Conservation (phyloP, 2,329 filamentous ascomycete genomes). For the Colletotrichum sp. region DNA sequence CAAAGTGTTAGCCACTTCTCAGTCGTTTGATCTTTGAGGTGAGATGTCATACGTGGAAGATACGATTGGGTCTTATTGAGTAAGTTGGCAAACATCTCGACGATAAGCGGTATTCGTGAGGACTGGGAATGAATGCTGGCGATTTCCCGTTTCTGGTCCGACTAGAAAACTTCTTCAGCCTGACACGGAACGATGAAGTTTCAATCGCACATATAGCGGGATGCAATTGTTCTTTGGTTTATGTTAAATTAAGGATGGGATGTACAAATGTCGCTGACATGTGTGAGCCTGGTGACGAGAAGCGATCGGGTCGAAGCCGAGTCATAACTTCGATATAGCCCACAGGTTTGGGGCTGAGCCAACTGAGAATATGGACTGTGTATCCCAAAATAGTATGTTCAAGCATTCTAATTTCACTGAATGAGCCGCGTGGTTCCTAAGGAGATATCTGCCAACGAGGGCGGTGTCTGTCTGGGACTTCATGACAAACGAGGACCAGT, state of each 20-base stretch:
- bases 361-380: not conserved
- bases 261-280: not conserved
- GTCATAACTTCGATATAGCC: not conserved
- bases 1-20: not conserved
- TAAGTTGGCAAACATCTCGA: not conserved
- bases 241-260: not conserved
- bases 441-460: no score
- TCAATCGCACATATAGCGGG: not conserved
- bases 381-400: no score
- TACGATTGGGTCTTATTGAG: not conserved
- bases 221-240: not conserved
- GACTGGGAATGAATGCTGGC: not conserved
- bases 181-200: not conserved
- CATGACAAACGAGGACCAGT: not conserved
- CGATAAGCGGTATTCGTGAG: not conserved
- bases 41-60: not conserved
- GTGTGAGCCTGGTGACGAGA: not conserved
- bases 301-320: not conserved
- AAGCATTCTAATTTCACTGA: no score
- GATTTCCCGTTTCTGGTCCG: not conserved
- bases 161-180: not conserved
- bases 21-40: not conserved
- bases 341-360: not conserved
- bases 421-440: no score
- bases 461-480: not conserved